These are phyloP conservation scores for Malus hybrid DNA, from an alignment of 331 rosid species.

Conservation along the genomic window DNA sequence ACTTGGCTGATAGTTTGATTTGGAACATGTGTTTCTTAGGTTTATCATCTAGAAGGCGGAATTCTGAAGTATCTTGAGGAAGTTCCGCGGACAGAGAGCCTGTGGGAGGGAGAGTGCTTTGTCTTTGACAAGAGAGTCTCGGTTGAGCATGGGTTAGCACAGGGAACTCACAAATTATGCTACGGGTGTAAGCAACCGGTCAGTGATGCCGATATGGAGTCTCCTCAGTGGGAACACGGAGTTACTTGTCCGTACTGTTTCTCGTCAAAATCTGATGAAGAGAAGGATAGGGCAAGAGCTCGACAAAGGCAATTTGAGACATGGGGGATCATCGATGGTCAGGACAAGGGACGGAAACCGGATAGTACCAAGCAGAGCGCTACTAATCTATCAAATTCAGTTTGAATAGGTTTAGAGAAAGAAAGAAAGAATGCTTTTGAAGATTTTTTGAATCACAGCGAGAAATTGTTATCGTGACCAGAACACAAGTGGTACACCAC, in stretches of 20 bases:
- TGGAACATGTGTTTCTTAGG: constrained; percentile 27
- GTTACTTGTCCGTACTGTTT: constrained; percentile 77
- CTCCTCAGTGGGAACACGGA: constrained; percentile 67
- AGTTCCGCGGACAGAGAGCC: constrained; percentile 66
- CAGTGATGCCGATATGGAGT: constrained; percentile 81
- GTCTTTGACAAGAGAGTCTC: constrained; percentile 93
- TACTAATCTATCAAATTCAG: constrained; percentile 39
- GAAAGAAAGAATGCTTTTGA: not conserved
- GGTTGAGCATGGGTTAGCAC: constrained; percentile 80
- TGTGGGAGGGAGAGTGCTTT: constrained; percentile 95
- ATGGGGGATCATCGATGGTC: constrained; percentile 96
- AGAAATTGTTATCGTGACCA: no score
- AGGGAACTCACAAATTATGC: constrained; percentile 83
- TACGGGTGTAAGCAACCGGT: constrained; percentile 94
- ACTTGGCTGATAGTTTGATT: not conserved
- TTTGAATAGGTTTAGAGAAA: constrained; percentile 10
- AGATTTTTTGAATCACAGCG: no score
- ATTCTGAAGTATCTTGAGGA: constrained; percentile 89
- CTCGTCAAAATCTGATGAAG: constrained; percentile 64
- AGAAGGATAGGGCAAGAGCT: constrained; percentile 90
- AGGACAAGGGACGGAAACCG: constrained; percentile 57
- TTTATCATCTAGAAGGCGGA: constrained; percentile 95
- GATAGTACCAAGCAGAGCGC: constrained; percentile 12
- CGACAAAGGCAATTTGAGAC: constrained; percentile 80
- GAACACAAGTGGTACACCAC: no score